phyloP scores from a whole-genome alignment of 2,329 filamentous ascomycete genomes.

The Cytospora leucostoma region DNA sequence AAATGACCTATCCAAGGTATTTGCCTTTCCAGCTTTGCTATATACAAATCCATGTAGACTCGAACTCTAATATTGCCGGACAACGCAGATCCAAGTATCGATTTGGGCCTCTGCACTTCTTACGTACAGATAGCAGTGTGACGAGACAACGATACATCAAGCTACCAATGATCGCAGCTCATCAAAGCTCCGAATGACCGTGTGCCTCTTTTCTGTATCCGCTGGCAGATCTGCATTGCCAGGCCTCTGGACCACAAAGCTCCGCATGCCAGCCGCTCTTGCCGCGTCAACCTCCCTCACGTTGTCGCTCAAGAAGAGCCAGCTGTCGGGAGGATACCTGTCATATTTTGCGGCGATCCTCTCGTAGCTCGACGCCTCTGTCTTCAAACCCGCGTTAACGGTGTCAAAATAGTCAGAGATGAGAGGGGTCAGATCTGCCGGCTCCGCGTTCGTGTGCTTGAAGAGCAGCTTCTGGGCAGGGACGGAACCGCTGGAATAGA shows the following conservation, averaged over 20 bases:
- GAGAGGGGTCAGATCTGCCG: conserved; percentile 59
- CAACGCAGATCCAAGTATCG: not conserved
- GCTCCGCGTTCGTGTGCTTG: conserved; percentile 60
- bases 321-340: conserved; percentile 50
- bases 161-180: conserved; percentile 27
- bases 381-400: conserved; percentile 76
- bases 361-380: conserved; percentile 65
- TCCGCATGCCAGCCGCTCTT: conserved; percentile 62
- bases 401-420: conserved; percentile 77
- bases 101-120: not conserved
- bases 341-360: conserved; percentile 58
- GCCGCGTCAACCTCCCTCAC: conserved; percentile 68
- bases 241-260: conserved; percentile 63
- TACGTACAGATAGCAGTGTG: not conserved
- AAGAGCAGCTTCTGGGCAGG: conserved; percentile 81
- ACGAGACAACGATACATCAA: not conserved
- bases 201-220: conserved; percentile 36
- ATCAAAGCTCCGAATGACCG: conserved; percentile 38
- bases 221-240: conserved; percentile 67
- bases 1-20: no score
- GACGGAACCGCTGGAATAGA: conserved; percentile 82
- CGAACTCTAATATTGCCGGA: no score
- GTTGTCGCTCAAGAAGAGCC: conserved; percentile 83
- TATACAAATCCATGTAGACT: no score
- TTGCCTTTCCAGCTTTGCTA: no score